phyloP scores from a whole-genome alignment of 495 filamentous ascomycete genomes.

The Chaetomium fimeti region DNA sequence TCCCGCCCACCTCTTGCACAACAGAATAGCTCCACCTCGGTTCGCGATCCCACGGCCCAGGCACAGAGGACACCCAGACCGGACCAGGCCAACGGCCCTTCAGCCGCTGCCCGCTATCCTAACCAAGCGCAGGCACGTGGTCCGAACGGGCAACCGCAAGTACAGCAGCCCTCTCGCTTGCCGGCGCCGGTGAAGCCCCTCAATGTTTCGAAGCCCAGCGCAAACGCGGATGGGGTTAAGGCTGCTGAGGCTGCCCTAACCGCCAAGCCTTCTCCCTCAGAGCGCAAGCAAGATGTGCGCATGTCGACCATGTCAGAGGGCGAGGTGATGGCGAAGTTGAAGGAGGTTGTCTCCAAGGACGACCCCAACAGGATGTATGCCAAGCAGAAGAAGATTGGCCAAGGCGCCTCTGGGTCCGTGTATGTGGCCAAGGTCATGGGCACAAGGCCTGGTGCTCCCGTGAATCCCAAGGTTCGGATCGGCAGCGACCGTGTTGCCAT shows the following conservation, averaged over 20 bases:
- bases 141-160: conserved; percentile 42
- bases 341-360: conserved; percentile 88
- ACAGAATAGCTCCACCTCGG: conserved; percentile 41
- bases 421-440: conserved; percentile 94
- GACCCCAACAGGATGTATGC: conserved; percentile 90
- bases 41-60: conserved; percentile 30
- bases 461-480: conserved; percentile 60
- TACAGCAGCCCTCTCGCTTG: conserved; percentile 54
- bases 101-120: conserved; percentile 37
- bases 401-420: conserved; percentile 95
- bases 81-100: conserved; percentile 30
- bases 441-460: conserved; percentile 56
- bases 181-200: conserved; percentile 81
- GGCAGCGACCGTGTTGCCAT: conserved; percentile 84
- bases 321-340: conserved; percentile 92
- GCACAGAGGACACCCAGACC: conserved; percentile 32
- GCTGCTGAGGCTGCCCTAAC: conserved; percentile 79
- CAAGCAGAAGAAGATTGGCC: conserved; percentile 99
- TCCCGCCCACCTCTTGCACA: conserved; percentile 43
- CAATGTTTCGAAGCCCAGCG: conserved; percentile 80
- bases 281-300: conserved; percentile 81
- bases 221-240: conserved; percentile 63
- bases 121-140: conserved; percentile 38
- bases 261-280: conserved; percentile 61
- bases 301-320: conserved; percentile 97